phyloP scores from a whole-genome alignment of 2,329 filamentous ascomycete species.

The Amylocarpus encephaloides region DNA sequence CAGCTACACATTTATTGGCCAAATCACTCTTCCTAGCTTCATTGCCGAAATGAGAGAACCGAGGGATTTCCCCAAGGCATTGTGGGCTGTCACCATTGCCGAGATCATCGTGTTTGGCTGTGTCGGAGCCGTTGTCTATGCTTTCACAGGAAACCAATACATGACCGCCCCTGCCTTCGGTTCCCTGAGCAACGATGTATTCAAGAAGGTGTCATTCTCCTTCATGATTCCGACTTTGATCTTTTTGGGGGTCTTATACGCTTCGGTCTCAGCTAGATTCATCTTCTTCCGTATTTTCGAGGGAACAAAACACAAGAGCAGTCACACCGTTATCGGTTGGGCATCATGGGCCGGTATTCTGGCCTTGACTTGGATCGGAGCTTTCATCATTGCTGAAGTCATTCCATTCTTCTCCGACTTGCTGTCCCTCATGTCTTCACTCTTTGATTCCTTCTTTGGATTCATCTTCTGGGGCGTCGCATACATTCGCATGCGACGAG shows the following conservation, averaged over 20 bases:
- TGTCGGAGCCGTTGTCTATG: conserved; percentile 75
- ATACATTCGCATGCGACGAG: conserved; percentile 68
- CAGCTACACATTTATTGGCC: conserved; percentile 91
- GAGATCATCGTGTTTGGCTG: conserved; percentile 82
- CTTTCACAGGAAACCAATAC: conserved; percentile 85
- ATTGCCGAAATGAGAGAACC: conserved; percentile 86
- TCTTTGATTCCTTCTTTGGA: conserved; percentile 89
- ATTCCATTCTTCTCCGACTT: conserved; percentile 83
- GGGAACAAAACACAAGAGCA: conserved; percentile 69
- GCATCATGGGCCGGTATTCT: conserved; percentile 69
- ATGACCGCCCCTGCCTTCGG: conserved; percentile 84
- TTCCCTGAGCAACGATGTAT: conserved; percentile 64
- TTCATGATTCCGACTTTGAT: conserved; percentile 96
- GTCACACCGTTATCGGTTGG: conserved; percentile 80
- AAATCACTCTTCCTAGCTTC: conserved; percentile 89
- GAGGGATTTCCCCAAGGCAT: conserved; percentile 83
- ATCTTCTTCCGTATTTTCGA: conserved; percentile 87
- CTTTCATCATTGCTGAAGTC: conserved; percentile 85
- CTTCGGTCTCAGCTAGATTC: conserved; percentile 83
- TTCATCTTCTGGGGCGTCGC: conserved; percentile 93
- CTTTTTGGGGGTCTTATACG: conserved; percentile 86
- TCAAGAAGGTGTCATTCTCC: conserved; percentile 83
- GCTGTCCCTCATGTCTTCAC: conserved; percentile 71
- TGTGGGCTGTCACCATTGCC: conserved; percentile 84
- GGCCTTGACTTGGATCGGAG: conserved; percentile 70